Base-by-base conservation (phyloP, 371 early-diverging fungal genomes). In the Mucor plumbeus region DNA sequence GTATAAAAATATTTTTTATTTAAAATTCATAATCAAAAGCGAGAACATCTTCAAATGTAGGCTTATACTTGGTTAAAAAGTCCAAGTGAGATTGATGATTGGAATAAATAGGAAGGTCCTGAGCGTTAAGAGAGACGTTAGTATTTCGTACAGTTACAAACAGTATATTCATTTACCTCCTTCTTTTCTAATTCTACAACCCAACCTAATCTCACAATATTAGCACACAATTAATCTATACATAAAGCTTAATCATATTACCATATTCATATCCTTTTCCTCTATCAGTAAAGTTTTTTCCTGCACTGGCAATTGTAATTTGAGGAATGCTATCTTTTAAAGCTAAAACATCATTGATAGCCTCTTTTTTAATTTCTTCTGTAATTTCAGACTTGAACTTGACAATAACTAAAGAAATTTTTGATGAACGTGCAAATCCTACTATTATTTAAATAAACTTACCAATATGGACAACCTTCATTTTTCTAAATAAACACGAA, bases 251-350 rank as follows among this genome's bases (percentile, higher is more conserved):
- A 8, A 7, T 10, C n/a, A 7, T 34, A n/a, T 47, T 47, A 47
- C 82, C 81, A 53, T 71, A 77, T 68, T 80, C 80, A 61, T 64
- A 83, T 17, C 83, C 83, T 63, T 83, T 72, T 43, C 71, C 70
- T 70, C 83, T 65, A 8, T 83, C 80, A n/a, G 83, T 78, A 61
- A 78, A 83, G 50, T 72, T 83, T 60, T 78, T 80, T 17, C 83
- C 83, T 21, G 83, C 83, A 48, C 76, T 69, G 26, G 63, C 69
- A 9, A 31, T 53, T 15, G 40, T 63, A 39, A 83, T 78, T 35
- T 74, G 60, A 39, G 80, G 80, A 58, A 83, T 78, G 7, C 34
- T 50, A 5, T 80, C 67, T 66, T 83, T 83, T 19, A 83, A 69
- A 21, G 70, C 73, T 21, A 78, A 53, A 6, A 80, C 73, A 7